Conservation (phyloP, 1,284 basidiomycete genomes). For the Marasmius tenuissimus region DNA sequence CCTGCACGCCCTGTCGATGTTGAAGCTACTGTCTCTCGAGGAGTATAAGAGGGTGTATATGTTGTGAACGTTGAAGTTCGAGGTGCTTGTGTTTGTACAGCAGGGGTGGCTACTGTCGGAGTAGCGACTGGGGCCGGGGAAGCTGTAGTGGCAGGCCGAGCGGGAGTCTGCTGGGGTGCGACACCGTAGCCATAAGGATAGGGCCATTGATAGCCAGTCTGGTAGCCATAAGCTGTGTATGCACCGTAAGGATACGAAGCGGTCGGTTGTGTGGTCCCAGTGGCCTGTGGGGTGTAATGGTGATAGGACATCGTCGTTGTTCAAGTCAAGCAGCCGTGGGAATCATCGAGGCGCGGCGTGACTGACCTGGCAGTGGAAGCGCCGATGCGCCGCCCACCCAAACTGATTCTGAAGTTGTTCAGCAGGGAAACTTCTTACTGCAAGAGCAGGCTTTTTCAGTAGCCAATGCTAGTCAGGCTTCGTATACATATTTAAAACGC, state of each 20-base stretch:
- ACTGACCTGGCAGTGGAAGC: neutral
- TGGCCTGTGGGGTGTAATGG: neutral
- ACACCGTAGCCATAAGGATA: conserved; percentile 59
- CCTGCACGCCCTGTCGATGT: conserved; percentile 42
- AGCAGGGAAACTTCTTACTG: too few species aligned
- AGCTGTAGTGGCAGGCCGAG: conserved; percentile 36
- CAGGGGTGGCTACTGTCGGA: conserved; percentile 18
- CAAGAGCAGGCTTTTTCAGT: too few species aligned
- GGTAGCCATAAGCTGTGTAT: conserved; percentile 29
- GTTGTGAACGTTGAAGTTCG: conserved; percentile 44
- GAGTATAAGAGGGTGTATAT: conserved; percentile 52
- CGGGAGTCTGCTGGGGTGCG: conserved; percentile 35
- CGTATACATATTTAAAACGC: too few species aligned
- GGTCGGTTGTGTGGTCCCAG: conserved; percentile 26
- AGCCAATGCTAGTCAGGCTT: too few species aligned
- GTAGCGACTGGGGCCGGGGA: conserved; percentile 31
- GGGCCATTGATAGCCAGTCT: conserved; percentile 52
- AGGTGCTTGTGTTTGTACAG: conserved; percentile 14
- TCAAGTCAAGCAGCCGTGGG: neutral
- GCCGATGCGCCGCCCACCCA: too few species aligned
- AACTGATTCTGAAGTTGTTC: too few species aligned
- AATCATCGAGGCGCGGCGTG: neutral
- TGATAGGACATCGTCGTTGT: neutral
- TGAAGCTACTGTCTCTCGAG: conserved; percentile 47
- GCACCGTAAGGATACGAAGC: conserved; percentile 54